Base-by-base conservation (phyloP, 495 filamentous ascomycete genomes). In the Penicillium subrubescens region DNA sequence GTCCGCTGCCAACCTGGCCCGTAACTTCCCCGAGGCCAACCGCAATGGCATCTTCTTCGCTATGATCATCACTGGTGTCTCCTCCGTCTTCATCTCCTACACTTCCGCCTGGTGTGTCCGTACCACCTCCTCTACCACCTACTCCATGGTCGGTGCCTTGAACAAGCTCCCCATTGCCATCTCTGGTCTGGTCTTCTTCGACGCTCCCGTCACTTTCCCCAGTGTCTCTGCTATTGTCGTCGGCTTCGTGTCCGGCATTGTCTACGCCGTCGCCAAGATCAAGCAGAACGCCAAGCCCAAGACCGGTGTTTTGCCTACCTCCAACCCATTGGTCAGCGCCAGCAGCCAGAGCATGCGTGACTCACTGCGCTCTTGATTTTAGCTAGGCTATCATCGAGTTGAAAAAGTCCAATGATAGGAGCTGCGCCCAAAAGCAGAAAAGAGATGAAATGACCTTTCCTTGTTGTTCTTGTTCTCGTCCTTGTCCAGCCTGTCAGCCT, bases 61-160 rank as follows among this genome's bases (percentile, higher is more conserved):
- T 74, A 97, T 99, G 91, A 79, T 98, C 71, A 88, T 98, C 75
- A 97, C 95, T 12, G 95, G 95, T 58, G 85, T 97, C 35, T 94
- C 89, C 34, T 91, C 94, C 50, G 92, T 99, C 67, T 97, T 97
- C 81, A 99, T 99, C 78, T 98, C 95, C 23, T 99, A 99, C 84
- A 93, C 92, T 73, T 97, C 93, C 23, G 94, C 95, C 34, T 97
- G 95, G 95, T 97, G 95, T 79, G 94, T 99, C 66, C 95, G 95
- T 67, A 90, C 97, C 61, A 97, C 95, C 17, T 94, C 92, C 2
- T 96, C 93, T 8, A 97, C 95, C 37, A 99, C 94, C 6, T 99
- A 99, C 82, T 94, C 90, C 34, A 97, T 99, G 95, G 95, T 97
- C 59, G 95, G 95, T 64, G 91, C 94, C 29, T 85, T 99, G 65